Base-by-base conservation (phyloP, 371 early-diverging fungal species). In the Mucor mucedo region DNA sequence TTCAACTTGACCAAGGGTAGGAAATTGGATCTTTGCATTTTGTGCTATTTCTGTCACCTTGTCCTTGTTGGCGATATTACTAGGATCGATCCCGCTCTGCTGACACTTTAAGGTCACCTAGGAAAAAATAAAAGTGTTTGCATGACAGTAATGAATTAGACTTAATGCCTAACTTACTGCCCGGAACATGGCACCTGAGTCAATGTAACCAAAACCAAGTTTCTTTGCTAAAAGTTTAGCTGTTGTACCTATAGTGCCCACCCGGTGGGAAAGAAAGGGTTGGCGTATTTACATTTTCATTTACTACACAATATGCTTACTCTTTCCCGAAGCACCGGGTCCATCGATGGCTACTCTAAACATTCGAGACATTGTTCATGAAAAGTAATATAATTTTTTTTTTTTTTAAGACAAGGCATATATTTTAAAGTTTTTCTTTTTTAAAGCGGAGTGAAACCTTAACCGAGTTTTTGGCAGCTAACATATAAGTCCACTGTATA, bases 271-370 rank as follows among this genome's bases (percentile, higher is more conserved):
- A 33, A 10, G 41, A 5, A 9, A 42, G 52, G 8, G n/a, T 14
- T 33, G 41, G 21, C 21, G 21, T 21, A 21, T 21, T 21, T 21
- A 21, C 4, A 0, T 53, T 11, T 2, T 9, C n/a, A n/a, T 55
- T 41, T 48, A 21, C 2, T 14, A 10, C n/a, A n/a, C 38, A 45
- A 1, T 38, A 13, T 41, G 16, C 68, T 77, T 87, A 85, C 95
- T 94, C 79, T 97, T 97, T 53, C 97, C 97, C 11, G 90, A 89
- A 10, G 94, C 97, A 11, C 95, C 94, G 6, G 96, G 95, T 0
- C 97, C 97, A 81, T 97, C 97, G 49, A 97, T 95, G 33, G 97
- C 95, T 52, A 96, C 81, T 67, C 89, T 88, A 66, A 92, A 90
- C 32, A 82, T 60, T 21, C 69, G 71, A 57, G 82, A 73, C 80